phyloP scores from a whole-genome alignment of 345 rosid genomes.

The Bruguiera parviflora region DNA sequence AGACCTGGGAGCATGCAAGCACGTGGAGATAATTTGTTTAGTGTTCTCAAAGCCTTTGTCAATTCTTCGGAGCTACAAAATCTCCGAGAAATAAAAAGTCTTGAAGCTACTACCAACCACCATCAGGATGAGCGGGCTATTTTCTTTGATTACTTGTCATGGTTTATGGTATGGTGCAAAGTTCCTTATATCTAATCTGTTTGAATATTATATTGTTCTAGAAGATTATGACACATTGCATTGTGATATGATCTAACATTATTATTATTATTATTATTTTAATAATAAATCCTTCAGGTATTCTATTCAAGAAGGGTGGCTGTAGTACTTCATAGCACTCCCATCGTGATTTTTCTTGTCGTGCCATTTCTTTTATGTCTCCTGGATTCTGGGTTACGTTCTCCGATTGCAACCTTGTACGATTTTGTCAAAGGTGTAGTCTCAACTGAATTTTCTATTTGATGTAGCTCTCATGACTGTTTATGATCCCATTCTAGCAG shows the following conservation, averaged over 20 bases:
- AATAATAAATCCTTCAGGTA: constrained; percentile 51
- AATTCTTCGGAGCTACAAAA: constrained; percentile 67
- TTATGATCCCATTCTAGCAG: background rate
- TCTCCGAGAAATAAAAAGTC: constrained; percentile 53
- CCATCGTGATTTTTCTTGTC: constrained; percentile 52
- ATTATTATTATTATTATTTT: background rate
- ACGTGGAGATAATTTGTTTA: constrained; percentile 87
- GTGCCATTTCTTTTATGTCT: constrained; percentile 60
- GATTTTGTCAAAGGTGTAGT: constrained; percentile 71
- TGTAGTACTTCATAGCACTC: constrained; percentile 63
- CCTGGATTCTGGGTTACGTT: constrained; percentile 38
- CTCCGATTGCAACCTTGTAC: constrained; percentile 48
- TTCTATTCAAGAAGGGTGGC: constrained; percentile 75
- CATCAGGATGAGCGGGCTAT: constrained; percentile 63
- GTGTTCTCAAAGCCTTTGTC: constrained; percentile 68
- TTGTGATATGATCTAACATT: constrained; percentile 7
- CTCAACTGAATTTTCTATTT: constrained; percentile 5
- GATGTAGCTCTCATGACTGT: background rate
- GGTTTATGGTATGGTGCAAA: constrained; percentile 57
- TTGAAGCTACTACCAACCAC: constrained; percentile 31
- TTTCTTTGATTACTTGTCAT: constrained; percentile 89
- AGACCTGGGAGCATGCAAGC: constrained; percentile 99
- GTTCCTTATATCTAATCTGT: background rate
- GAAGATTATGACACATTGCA: background rate
- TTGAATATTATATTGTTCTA: background rate